These are phyloP conservation scores for Heimioporus retisporus DNA, from an alignment of 1,284 basidiomycete genomes.

Conservation along the genomic window DNA sequence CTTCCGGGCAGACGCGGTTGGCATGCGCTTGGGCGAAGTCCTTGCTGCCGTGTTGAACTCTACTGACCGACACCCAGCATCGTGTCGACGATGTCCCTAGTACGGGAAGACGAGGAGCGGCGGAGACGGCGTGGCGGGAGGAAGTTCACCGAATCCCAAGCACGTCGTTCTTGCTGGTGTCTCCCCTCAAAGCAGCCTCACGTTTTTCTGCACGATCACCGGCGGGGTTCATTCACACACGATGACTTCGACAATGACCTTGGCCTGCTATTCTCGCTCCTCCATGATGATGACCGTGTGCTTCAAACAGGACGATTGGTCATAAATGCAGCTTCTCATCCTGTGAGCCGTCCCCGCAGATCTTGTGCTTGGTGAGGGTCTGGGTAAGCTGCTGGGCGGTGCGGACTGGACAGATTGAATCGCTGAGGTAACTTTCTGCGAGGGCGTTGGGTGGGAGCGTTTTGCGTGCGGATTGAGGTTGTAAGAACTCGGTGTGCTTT, in stretches of 20 bases:
- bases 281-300: constrained; percentile 59
- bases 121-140: too few relatives aligned
- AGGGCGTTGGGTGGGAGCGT: constrained; percentile 69
- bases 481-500: constrained; percentile 80
- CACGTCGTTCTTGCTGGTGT: too few relatives aligned
- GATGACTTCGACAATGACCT: constrained; percentile 80
- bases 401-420: constrained; percentile 75
- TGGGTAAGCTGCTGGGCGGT: constrained; percentile 76
- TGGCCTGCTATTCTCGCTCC: constrained; percentile 77
- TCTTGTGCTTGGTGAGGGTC: constrained; percentile 65
- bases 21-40: too few relatives aligned
- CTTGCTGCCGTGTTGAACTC: too few relatives aligned
- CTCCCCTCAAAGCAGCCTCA: too few relatives aligned
- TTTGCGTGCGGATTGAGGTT: constrained; percentile 81
- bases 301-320: constrained; percentile 63
- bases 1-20: too few relatives aligned
- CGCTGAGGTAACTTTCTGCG: constrained; percentile 75
- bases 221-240: constrained; percentile 77
- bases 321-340: constrained; percentile 80
- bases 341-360: too few relatives aligned
- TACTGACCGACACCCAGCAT: too few relatives aligned
- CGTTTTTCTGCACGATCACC: too few relatives aligned
- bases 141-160: too few relatives aligned
- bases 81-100: too few relatives aligned
- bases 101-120: too few relatives aligned